Evolutionary conservation across 352 stramenopile genomes (phyloP).

Genomic region (Aphanomyces euteiches): DNA sequence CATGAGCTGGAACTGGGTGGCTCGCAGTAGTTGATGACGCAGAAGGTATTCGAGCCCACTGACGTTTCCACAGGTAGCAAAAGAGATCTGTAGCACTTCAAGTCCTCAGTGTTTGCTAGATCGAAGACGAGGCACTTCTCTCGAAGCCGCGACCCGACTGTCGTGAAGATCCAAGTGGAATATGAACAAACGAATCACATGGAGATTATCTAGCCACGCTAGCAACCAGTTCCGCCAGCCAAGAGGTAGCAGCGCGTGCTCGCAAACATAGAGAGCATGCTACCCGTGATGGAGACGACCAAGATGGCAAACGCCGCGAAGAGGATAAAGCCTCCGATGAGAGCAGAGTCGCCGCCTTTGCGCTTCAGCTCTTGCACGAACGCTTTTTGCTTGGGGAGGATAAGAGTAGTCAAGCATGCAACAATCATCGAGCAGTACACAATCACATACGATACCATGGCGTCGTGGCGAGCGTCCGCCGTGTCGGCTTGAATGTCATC

Average conservation of each 20-base stretch:
- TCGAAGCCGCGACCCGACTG: too few species aligned
- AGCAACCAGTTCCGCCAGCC: conserved; percentile 39
- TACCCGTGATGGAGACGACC: conserved; percentile 38
- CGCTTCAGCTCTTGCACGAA: conserved; percentile 37
- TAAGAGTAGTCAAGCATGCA: conserved; percentile 43
- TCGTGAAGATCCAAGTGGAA: too few species aligned
- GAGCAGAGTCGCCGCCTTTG: conserved; percentile 37
- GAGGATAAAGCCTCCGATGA: conserved; percentile 7
- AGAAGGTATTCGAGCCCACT: too few species aligned
- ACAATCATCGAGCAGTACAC: conserved; percentile 51
- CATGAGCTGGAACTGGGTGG: too few species aligned
- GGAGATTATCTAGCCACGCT: not conserved
- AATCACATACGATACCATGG: conserved; percentile 51
- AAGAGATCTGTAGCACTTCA: too few species aligned
- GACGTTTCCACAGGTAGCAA: too few species aligned
- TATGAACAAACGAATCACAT: too few species aligned
- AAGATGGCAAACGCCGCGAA: conserved; percentile 27
- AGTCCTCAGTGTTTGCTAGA: too few species aligned
- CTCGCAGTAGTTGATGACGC: too few species aligned
- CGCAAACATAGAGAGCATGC: conserved; percentile 45
- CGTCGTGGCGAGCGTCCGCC: conserved; percentile 45
- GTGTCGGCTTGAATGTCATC: conserved; percentile 52
- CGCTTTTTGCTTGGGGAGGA: conserved; percentile 46
- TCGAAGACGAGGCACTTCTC: too few species aligned
- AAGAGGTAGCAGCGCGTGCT: conserved; percentile 38